Evolutionary conservation across 805 yeast species (phyloP), one percentile per base, ranked within the genome.

Genomic region (Suhomyces sp.): DNA sequence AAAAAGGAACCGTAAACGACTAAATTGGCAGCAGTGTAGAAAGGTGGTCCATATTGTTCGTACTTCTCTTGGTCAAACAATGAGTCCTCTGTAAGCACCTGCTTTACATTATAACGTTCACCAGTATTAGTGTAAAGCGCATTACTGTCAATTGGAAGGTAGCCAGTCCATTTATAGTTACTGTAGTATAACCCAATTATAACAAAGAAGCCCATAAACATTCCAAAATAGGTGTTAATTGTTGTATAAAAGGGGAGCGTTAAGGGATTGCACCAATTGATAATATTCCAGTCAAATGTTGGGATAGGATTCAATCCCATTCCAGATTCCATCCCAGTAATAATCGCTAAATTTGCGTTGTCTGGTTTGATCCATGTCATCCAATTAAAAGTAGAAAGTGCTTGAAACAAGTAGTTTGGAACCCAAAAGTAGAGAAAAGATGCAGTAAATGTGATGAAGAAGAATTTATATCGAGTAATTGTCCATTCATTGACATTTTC

Each of bases 361-460:
- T 66, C 42, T n/a, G 81, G 82, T 4, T 58, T 54, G 29, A 77
- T 77, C 82, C 83, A 78, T 4, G 75, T 66, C 47, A 74, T 65
- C 84, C 83, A 79, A 46, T 68, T 66, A 54, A 72, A 72, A 2
- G 58, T 49, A 4, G 70, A 67, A 10, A 72, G 50, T 2, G 72
- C 73, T 11, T 49, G 42, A 44, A 71, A 68, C 6, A 70, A 26
- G 40, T 65, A 72, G 33, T 63, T 49, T 21, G 77, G 77, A 17
- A 72, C 15, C 77, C 77, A 72, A 44, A 56, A 65, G 47, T 62
- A 72, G 13, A 59, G 9, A 36, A 70, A 72, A 33, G 71, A 65
- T n/a, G 36, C 43, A n/a, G 25, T 35, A 16, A 49, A 45, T 14
- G 30, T 39, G 33, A 56, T 50, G 25, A 55, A 40, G 40, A 56